These are phyloP conservation scores for Polytrichum commune DNA, from an alignment of 225 moss, liverwort and hornwort species.

Conservation along the genomic window DNA sequence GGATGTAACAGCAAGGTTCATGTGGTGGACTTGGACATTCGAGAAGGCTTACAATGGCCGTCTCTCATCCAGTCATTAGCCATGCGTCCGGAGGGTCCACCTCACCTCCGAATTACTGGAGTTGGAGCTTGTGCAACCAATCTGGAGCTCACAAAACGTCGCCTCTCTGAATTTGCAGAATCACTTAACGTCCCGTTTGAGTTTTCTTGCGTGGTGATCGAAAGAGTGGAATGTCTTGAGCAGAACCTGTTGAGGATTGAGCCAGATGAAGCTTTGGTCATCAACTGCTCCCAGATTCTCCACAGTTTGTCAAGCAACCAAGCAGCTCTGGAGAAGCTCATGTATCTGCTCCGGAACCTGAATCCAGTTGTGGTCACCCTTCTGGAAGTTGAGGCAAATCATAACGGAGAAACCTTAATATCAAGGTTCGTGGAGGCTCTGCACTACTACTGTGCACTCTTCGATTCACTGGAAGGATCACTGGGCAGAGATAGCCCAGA, in stretches of 20 bases:
- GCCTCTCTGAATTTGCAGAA: conserved; percentile 58
- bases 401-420: conserved; percentile 46
- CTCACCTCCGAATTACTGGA: conserved; percentile 63
- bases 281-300: conserved; percentile 64
- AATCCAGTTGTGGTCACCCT: conserved; percentile 68
- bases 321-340: conserved; percentile 19
- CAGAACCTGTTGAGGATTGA: conserved; percentile 27
- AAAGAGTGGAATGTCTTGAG: conserved; percentile 35
- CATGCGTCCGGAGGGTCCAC: conserved; percentile 36
- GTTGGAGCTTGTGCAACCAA: conserved; percentile 40
- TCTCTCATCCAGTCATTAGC: conserved; percentile 74
- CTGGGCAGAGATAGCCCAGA: conserved; percentile 50
- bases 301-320: conserved; percentile 44
- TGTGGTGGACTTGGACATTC: conserved; percentile 72
- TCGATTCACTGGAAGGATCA: conserved; percentile 70
- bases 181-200: conserved; percentile 52
- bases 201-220: conserved; percentile 34
- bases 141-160: conserved; percentile 48
- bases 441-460: conserved; percentile 75
- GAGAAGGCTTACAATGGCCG: conserved; percentile 82
- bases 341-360: conserved; percentile 35
- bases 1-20: conserved; percentile 49
- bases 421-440: conserved; percentile 67
- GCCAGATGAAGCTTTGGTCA: conserved; percentile 48
- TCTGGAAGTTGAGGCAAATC: conserved; percentile 69